phyloP scores from a whole-genome alignment of 257 asterid species.

The Cynanchum wilfordii region DNA sequence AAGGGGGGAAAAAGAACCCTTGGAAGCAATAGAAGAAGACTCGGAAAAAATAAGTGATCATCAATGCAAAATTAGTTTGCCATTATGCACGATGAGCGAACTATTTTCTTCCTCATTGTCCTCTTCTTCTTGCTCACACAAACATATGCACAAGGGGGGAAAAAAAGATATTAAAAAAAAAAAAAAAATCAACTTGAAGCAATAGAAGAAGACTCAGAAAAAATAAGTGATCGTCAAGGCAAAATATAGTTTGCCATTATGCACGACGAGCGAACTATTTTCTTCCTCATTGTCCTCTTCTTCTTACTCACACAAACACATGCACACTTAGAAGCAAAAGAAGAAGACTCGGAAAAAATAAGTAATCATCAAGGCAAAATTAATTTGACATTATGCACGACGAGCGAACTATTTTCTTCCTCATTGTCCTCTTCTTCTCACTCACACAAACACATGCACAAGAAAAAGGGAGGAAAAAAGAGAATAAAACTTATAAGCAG shows the following conservation, averaged over 20 bases:
- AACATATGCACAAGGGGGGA: too few species aligned
- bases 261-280: slow-evolving; percentile 16
- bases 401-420: slow-evolving; percentile 12
- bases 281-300: slow-evolving; percentile 5
- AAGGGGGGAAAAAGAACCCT: too few species aligned
- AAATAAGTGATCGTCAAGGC: slow-evolving; percentile 4
- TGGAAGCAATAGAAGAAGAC: too few species aligned
- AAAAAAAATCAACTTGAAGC: too few species aligned
- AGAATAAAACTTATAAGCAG: too few species aligned
- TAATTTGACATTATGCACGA: slow-evolving; percentile 11
- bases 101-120: slow-evolving; percentile 6
- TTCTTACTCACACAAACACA: too few species aligned
- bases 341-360: neutral
- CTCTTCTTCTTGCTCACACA: neutral
- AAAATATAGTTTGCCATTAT: slow-evolving; percentile 3
- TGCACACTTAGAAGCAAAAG: too few species aligned
- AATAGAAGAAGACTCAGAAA: neutral
- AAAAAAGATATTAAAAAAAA: too few species aligned
- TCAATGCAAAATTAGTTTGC: slow-evolving; percentile 3
- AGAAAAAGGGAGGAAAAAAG: too few species aligned
- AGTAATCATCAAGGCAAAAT: slow-evolving; percentile 3
- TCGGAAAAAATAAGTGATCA: too few species aligned
- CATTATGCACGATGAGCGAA: slow-evolving; percentile 21
- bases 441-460: too few species aligned
- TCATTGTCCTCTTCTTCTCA: neutral